A percentile compares a stretch with the other conserved stretches of the same genome.
These are phyloP conservation scores for Phytophthora cryptogea DNA, from an alignment of 352 stramenopile genomes.

Conservation along the genomic window DNA sequence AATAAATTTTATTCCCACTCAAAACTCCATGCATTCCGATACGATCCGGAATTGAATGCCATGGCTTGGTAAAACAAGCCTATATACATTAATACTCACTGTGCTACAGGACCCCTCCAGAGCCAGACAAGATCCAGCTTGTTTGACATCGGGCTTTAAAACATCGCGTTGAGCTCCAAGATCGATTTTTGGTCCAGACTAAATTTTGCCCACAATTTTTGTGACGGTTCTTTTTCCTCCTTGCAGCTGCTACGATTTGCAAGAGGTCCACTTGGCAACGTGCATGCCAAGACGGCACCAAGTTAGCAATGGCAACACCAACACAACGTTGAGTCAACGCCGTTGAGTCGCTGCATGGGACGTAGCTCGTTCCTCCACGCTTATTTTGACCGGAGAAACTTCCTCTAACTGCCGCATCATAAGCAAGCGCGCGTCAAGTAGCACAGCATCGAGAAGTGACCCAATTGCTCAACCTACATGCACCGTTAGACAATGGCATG, in stretches of 20 bases:
- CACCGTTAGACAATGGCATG: neutral
- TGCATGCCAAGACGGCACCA: too few relatives aligned
- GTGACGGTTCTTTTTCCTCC: neutral
- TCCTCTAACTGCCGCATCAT: slow-evolving; percentile 17
- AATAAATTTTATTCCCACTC: too few relatives aligned
- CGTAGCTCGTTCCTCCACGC: neutral
- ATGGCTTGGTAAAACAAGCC: too few relatives aligned
- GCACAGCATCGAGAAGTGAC: neutral
- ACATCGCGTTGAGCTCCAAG: slow-evolving; percentile 1
- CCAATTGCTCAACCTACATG: neutral
- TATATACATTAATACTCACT: too few relatives aligned
- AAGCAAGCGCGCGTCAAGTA: neutral
- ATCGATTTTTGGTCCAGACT: neutral
- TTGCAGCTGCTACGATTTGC: neutral
- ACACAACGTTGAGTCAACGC: neutral
- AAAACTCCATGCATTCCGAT: too few relatives aligned
- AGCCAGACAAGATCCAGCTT: too few relatives aligned
- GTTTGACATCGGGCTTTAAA: neutral
- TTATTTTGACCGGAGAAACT: slow-evolving; percentile 3
- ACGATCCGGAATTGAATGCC: too few relatives aligned
- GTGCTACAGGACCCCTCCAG: too few relatives aligned
- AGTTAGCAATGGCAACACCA: too few relatives aligned
- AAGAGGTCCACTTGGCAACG: neutral
- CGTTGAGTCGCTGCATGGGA: neutral
- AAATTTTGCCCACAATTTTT: neutral